Evolutionary conservation across 352 stramenopile genomes (phyloP).

Genomic region (Globisporangium ultimum): DNA sequence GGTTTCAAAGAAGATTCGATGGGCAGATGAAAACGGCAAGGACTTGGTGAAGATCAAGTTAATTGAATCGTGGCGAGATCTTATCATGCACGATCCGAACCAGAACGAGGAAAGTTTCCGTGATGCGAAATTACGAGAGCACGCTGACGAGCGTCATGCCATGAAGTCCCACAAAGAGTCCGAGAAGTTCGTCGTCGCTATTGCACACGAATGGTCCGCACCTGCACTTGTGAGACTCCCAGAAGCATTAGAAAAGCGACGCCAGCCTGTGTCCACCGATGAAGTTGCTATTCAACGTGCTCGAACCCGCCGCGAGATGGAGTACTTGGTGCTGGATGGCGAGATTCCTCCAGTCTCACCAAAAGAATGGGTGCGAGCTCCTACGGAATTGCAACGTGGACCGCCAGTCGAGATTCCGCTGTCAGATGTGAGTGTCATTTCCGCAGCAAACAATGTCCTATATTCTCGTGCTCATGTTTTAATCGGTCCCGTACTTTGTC

Average conservation of each 20-base stretch:
- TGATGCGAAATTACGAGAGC: slow-evolving; percentile 81
- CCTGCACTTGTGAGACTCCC: slow-evolving; percentile 62
- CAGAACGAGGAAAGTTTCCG: slow-evolving; percentile 76
- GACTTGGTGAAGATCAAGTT: slow-evolving; percentile 81
- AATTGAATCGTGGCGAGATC: slow-evolving; percentile 84
- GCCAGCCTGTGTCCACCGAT: slow-evolving; percentile 34
- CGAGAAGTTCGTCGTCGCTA: slow-evolving; percentile 42
- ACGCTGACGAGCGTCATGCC: slow-evolving; percentile 66
- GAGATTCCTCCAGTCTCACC: slow-evolving; percentile 73
- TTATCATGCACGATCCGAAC: slow-evolving; percentile 51
- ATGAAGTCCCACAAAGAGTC: slow-evolving; percentile 65
- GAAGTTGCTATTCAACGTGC: slow-evolving; percentile 65
- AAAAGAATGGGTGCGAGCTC: slow-evolving; percentile 69
- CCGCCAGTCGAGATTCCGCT: slow-evolving; percentile 62
- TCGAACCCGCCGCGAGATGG: slow-evolving; percentile 74
- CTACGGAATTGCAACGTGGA: slow-evolving; percentile 59
- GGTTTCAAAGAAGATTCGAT: slow-evolving; percentile 68
- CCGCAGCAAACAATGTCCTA: not conserved
- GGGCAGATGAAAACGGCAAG: slow-evolving; percentile 72
- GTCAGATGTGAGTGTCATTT: slow-evolving; percentile 39
- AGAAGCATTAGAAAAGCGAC: slow-evolving; percentile 42
- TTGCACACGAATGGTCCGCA: slow-evolving; percentile 62
- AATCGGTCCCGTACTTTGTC: too few species aligned
- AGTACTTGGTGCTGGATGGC: slow-evolving; percentile 78
- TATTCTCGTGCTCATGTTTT: not conserved